phyloP scores from a whole-genome alignment of 75 land plant genomes.

The Ceratopteris richardii region DNA sequence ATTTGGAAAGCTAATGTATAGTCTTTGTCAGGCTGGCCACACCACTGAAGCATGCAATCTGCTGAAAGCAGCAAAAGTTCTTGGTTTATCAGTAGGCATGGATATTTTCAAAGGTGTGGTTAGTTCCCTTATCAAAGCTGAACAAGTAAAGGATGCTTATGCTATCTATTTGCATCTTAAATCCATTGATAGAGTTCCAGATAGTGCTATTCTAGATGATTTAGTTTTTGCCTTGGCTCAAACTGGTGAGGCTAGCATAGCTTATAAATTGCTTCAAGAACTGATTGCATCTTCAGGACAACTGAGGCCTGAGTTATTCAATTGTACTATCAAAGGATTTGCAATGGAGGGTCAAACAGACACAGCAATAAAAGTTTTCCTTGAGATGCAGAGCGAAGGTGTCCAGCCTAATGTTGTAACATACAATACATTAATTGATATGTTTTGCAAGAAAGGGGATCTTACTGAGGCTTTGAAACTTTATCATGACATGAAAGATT shows the following conservation, averaged over 20 bases:
- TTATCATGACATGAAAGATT: constrained; percentile 28
- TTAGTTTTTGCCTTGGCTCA: not conserved
- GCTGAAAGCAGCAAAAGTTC: constrained; percentile 30
- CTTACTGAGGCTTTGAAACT: constrained; percentile 25
- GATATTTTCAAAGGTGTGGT: not conserved
- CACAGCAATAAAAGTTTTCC: constrained; percentile 25
- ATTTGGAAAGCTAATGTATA: constrained; percentile 24
- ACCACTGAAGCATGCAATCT: constrained; percentile 26
- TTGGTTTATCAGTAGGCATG: constrained; percentile 5
- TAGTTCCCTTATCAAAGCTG: not conserved
- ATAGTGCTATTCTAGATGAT: not conserved
- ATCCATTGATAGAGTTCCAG: not conserved
- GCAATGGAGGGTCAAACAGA: constrained; percentile 27
- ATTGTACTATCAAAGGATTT: constrained; percentile 36
- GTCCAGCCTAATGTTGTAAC: constrained; percentile 17
- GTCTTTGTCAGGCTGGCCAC: constrained; percentile 38
- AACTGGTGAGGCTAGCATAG: not conserved
- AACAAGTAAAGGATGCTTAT: not conserved
- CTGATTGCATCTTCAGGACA: not conserved
- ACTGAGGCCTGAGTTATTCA: constrained; percentile 30
- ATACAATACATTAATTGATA: constrained; percentile 33
- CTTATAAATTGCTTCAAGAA: not conserved
- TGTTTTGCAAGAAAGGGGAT: constrained; percentile 17
- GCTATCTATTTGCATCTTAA: not conserved
- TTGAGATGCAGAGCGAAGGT: constrained; percentile 12